Evolutionary conservation across 2,329 filamentous ascomycete genomes (phyloP).

Genomic region (Neurospora crassa): DNA sequence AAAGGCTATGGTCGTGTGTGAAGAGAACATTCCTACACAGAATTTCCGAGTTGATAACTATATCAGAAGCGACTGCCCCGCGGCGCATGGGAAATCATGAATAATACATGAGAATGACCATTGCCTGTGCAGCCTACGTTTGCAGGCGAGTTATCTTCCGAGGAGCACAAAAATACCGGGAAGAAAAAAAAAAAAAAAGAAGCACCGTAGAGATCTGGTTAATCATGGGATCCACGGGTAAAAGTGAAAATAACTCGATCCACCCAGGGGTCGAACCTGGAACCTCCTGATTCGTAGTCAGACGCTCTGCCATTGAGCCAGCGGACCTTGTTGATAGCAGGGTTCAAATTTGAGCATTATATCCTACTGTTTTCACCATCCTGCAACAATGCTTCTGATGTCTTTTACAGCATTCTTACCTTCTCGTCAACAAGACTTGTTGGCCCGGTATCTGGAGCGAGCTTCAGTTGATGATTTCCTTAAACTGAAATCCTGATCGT

Average conservation of each 20-base stretch:
- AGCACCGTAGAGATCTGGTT: background rate
- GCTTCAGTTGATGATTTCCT: too few relatives aligned
- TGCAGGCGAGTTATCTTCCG: background rate
- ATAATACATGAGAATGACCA: too few relatives aligned
- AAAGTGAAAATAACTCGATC: background rate
- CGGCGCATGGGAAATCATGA: too few relatives aligned
- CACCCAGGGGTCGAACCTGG: background rate
- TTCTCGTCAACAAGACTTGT: too few relatives aligned
- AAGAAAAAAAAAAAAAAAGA: background rate
- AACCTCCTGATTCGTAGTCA: background rate
- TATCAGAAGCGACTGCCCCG: too few relatives aligned
- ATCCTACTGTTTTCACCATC: rapidly evolving
- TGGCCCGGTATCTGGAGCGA: too few relatives aligned
- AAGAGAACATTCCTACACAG: background rate
- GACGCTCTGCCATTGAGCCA: background rate
- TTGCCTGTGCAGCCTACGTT: too few relatives aligned
- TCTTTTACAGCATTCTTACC: background rate
- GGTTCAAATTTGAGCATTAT: background rate
- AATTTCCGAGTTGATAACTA: background rate
- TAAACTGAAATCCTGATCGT: too few relatives aligned
- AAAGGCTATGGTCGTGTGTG: background rate
- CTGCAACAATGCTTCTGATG: background rate
- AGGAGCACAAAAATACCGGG: background rate
- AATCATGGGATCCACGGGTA: background rate
- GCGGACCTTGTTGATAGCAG: background rate